Base-by-base conservation (phyloP, 768 basidiomycete species). In the Mycena leptocephala region DNA sequence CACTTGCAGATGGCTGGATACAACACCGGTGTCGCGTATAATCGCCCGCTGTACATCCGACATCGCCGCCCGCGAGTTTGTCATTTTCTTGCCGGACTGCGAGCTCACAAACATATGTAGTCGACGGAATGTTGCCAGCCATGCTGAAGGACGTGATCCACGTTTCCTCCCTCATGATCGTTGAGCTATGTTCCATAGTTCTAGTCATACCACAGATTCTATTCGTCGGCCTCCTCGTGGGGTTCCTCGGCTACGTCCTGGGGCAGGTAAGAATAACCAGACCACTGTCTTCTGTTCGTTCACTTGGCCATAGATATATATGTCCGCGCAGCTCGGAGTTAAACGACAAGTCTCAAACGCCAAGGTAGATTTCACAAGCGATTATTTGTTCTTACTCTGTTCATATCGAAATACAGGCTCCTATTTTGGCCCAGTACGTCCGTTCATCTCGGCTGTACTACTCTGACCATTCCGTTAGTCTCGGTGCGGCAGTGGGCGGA, bases 1-100 rank as follows among this genome's bases (percentile, higher is more conserved):
- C 43, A 14, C 63, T 28, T 48, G 26, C 28, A 65, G 63, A 65
- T 65, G 63, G 63, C 41, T 65, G 26, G 63, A 65, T 65, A 65
- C 63, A n/a, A 65, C 63, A 22, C 63, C 41, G 24, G 41, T 65
- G 24, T 65, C 63, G 20, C 63, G 63, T 16, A 65, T 65, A 3
- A 46, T 65, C 26, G 63, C 63, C 24, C 63, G 43, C 22, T 46
- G 43, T 18, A 46, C 43, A 46, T 14, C 43, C 20, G 43, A 46
- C 22, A 7, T 46, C 22, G 43, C 43, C 18, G 14, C 43, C 18
- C 43, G 43, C 22, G 43, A 46, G 43, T 37, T 37, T 37, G 7
- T 37, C 43, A 14, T 46, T 46, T 46, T 20, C 43, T 46, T 3
- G 22, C 22, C 16, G 2, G 2, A 18, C 14, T 20, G 22, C 9